A percentile compares a stretch with the other conserved stretches of the same genome.
Evolutionary conservation across 1,284 basidiomycete species (phyloP).

Genomic region (Pseudozyma sp.): DNA sequence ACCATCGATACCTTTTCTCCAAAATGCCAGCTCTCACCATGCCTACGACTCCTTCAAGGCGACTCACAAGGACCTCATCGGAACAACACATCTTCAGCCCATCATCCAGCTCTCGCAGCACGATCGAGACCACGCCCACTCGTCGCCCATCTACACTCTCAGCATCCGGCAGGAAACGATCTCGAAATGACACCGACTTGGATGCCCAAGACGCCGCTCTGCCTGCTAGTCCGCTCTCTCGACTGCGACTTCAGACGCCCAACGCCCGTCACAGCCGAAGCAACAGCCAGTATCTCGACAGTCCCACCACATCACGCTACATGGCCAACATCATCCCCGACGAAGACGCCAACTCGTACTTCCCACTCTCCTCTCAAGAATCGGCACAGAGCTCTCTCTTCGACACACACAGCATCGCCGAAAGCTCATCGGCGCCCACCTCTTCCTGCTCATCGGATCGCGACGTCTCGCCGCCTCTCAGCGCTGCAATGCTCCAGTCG

Average conservation of each 20-base stretch:
- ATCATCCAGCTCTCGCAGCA: constrained; percentile 16
- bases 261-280: constrained; percentile 3
- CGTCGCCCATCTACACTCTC: constrained; percentile 23
- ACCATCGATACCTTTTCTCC: constrained; percentile 1
- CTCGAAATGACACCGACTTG: constrained; percentile 29
- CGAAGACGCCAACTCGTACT: constrained; percentile 46
- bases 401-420: constrained; percentile 42
- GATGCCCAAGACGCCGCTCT: constrained; percentile 16
- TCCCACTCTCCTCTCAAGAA: constrained; percentile 48
- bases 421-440: constrained; percentile 28
- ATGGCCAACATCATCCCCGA: constrained; percentile 20
- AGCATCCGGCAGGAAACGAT: constrained; percentile 34
- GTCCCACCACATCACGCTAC: constrained; percentile 30
- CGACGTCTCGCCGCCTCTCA: constrained; percentile 33
- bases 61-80: constrained; percentile 24
- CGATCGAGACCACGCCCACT: constrained; percentile 20
- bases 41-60: constrained; percentile 34
- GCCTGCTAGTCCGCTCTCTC: constrained; percentile 33
- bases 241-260: constrained; percentile 27
- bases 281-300: constrained; percentile 20
- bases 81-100: constrained; percentile 24
- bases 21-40: constrained; percentile 33
- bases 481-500: constrained; percentile 16
- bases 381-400: constrained; percentile 49
- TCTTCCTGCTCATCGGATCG: constrained; percentile 40